These are phyloP conservation scores for Ceratocystis destructans DNA, from an alignment of 2,329 filamentous ascomycete genomes.

Conservation along the genomic window DNA sequence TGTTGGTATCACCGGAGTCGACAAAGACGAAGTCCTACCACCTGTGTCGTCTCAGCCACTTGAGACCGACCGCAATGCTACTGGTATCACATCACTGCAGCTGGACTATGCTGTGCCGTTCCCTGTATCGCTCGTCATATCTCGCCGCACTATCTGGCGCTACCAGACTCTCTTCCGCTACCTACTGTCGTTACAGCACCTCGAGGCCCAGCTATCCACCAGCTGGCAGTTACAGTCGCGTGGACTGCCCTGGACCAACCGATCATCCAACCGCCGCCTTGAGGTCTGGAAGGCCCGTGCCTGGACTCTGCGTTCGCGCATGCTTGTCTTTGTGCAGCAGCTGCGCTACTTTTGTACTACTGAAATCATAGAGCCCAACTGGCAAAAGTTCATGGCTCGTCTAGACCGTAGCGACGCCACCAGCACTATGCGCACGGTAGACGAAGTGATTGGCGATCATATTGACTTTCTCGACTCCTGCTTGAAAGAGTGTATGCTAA, in stretches of 20 bases:
- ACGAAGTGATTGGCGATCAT: slow-evolving; percentile 97
- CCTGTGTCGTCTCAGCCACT: slow-evolving; percentile 52
- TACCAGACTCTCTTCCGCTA: slow-evolving; percentile 96
- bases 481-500: slow-evolving; percentile 97
- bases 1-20: slow-evolving; percentile 89
- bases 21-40: slow-evolving; percentile 72
- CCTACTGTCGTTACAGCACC: slow-evolving; percentile 72
- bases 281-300: slow-evolving; percentile 88
- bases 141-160: slow-evolving; percentile 87
- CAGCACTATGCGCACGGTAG: slow-evolving; percentile 54
- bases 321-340: slow-evolving; percentile 96
- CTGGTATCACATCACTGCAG: slow-evolving; percentile 82
- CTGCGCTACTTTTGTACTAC: slow-evolving; percentile 92
- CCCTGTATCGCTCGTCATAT: slow-evolving; percentile 87
- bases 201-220: slow-evolving; percentile 73
- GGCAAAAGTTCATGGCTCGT: slow-evolving; percentile 83
- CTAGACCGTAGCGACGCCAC: slow-evolving; percentile 47
- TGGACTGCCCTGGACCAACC: slow-evolving; percentile 67
- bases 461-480: slow-evolving; percentile 97
- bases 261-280: slow-evolving; percentile 55
- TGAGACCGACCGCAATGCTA: slow-evolving; percentile 77
- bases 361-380: slow-evolving; percentile 96
- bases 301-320: slow-evolving; percentile 81
- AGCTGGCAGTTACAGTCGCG: slow-evolving; percentile 88
- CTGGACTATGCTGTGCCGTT: slow-evolving; percentile 93